Base-by-base conservation (phyloP, 768 basidiomycete species). In the Cystofilobasidium ferigula region DNA sequence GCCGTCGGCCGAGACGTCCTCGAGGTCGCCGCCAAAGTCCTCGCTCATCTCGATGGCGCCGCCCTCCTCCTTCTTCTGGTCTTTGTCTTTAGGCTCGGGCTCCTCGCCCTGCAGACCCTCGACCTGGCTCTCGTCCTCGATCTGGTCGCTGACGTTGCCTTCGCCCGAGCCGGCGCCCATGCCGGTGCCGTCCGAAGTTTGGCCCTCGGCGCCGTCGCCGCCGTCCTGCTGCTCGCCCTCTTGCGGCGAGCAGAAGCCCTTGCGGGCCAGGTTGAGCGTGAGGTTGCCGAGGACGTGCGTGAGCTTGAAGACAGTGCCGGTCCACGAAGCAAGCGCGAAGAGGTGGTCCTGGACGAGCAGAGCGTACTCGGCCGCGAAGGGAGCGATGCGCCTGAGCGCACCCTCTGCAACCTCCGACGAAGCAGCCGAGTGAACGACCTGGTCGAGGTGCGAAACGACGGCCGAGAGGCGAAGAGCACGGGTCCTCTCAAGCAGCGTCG, bases 51-150 rank as follows among this genome's bases (percentile, higher is more conserved):
- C 91, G 53, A 97, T 82, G 3, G 89, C 87, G 63, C 89, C 84
- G 45, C 84, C 82, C 18, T 72, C 69, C 38, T 73, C 70, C 57
- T 72, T 63, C 47, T 72, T 66, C 43, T 72, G 54, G 40, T 76
- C 70, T 56, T 68, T 68, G 32, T 61, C 48, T 22, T 74, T 62
- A 26, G 86, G 82, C 62, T 84, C 83, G 30, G 80, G 76, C 53
- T 72, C 45, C 53, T 79, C 79, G 18, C 83, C 87, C 73, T 85
- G 82, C 28, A 98, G 79, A 0, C 95, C 95, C 72, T 99, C 95
- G 9, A 98, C 88, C 71, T 99, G 94, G 71, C 88, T 87, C 77
- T 98, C 92, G 64, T 97, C 92, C 72, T 93, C 86, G 61, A 98
- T 92, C 73, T 97, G 88, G 71, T 91, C 86, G 79, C 88, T 91